A percentile compares a stretch with the other conserved stretches of the same genome.
Evolutionary conservation across 2,329 filamentous ascomycete species (phyloP).

Genomic region (Tympanopsis confertula): DNA sequence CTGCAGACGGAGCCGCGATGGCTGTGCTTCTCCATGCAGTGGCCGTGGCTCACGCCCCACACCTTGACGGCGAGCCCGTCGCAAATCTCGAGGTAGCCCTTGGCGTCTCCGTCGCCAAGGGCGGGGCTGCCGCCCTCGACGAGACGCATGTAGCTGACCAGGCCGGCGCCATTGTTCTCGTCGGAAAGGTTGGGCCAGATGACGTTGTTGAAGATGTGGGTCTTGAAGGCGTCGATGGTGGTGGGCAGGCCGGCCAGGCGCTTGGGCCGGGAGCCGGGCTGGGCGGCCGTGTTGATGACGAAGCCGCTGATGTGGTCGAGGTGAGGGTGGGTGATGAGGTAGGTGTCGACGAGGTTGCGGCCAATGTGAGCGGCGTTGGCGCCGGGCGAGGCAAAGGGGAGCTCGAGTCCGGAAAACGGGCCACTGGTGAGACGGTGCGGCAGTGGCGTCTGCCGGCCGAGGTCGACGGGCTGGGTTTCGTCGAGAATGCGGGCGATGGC

Average conservation of each 20-base stretch:
- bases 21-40: constrained; percentile 65
- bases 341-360: constrained; percentile 69
- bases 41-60: constrained; percentile 79
- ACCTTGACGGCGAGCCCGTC: constrained; percentile 82
- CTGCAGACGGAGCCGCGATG: constrained; percentile 46
- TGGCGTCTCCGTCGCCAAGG: constrained; percentile 66
- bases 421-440: constrained; percentile 51
- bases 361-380: constrained; percentile 77
- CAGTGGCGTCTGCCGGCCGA: constrained; percentile 22
- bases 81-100: constrained; percentile 78
- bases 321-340: constrained; percentile 93
- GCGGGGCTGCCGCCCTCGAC: constrained; percentile 80
- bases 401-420: constrained; percentile 68
- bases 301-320: constrained; percentile 87
- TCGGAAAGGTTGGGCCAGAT: constrained; percentile 97
- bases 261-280: constrained; percentile 73
- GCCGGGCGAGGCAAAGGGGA: constrained; percentile 53
- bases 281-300: constrained; percentile 82
- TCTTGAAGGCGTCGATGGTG: constrained; percentile 86
- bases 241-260: constrained; percentile 73
- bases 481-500: constrained; percentile 74
- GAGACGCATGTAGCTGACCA: constrained; percentile 81
- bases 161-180: constrained; percentile 84
- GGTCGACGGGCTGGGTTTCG: constrained; percentile 25
- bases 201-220: constrained; percentile 91